These are phyloP conservation scores for Pseudonitzschia delicatissima DNA, from an alignment of 108 stramenopile genomes.

Conservation along the genomic window DNA sequence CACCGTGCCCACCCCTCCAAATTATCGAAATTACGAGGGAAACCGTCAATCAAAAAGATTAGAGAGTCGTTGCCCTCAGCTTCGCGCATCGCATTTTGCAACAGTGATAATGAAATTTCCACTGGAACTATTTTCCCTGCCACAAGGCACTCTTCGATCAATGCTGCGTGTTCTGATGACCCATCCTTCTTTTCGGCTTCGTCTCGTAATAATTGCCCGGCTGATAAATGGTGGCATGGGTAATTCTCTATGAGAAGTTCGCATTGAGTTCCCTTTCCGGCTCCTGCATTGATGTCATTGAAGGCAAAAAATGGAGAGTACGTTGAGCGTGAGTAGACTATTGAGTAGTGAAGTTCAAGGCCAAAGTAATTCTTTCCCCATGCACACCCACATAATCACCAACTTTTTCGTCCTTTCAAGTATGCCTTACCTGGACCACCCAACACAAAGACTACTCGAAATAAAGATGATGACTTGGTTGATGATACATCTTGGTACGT, in stretches of 20 bases:
- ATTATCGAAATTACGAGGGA: conserved; percentile 95
- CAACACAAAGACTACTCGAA: conserved; percentile 84
- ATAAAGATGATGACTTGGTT: background rate
- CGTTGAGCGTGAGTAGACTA: background rate
- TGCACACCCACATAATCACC: too few species aligned
- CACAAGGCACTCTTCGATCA: conserved; percentile 80
- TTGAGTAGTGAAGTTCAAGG: background rate
- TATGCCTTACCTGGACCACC: conserved; percentile 82
- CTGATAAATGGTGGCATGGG: conserved; percentile 89
- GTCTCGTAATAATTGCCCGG: conserved; percentile 89
- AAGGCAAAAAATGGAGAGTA: conserved; percentile 30
- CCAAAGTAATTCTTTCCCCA: too few species aligned
- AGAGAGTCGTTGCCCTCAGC: conserved; percentile 38
- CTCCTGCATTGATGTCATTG: conserved; percentile 89
- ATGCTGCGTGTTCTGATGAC: conserved; percentile 58
- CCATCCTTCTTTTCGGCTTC: conserved; percentile 56
- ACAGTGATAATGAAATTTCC: conserved; percentile 81
- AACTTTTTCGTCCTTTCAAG: too few species aligned
- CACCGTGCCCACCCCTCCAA: conserved; percentile 76
- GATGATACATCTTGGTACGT: background rate
- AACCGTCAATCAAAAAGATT: conserved; percentile 96
- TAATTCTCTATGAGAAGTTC: conserved; percentile 66
- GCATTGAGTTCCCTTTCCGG: conserved; percentile 70
- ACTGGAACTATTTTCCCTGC: conserved; percentile 95
- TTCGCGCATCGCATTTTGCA: conserved; percentile 80